A percentile compares a stretch with the other conserved stretches of the same genome.
Evolutionary conservation across 805 yeast genomes (phyloP).

Genomic region (Blastobotrys attinorum): DNA sequence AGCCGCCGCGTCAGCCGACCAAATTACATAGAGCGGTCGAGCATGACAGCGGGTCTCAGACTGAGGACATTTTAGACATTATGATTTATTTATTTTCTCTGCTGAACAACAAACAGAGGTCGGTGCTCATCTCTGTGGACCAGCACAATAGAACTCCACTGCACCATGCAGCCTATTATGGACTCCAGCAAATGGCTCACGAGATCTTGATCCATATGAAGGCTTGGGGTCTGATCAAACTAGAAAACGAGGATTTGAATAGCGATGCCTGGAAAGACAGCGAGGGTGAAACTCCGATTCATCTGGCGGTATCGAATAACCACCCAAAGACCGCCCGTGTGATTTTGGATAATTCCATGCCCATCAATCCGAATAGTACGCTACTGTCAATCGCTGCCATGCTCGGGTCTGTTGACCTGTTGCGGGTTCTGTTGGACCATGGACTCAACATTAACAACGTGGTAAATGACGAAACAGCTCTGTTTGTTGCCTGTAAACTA

Average conservation of each 20-base stretch:
- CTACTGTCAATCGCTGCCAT: constrained; percentile 48
- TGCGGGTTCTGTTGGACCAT: constrained; percentile 42
- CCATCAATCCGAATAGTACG: background rate
- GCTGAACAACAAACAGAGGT: constrained; percentile 46
- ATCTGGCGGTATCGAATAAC: constrained; percentile 70
- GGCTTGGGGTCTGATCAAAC: constrained; percentile 40
- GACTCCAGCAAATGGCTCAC: constrained; percentile 55
- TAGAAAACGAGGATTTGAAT: constrained; percentile 14
- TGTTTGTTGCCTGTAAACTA: constrained; percentile 71
- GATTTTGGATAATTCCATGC: constrained; percentile 34
- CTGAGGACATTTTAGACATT: constrained; percentile 50
- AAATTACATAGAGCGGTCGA: constrained; percentile 59
- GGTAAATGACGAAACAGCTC: constrained; percentile 57
- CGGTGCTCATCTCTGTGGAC: constrained; percentile 58
- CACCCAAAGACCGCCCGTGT: constrained; percentile 70
- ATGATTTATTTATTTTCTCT: constrained; percentile 50
- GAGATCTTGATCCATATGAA: constrained; percentile 48
- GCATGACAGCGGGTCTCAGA: constrained; percentile 29
- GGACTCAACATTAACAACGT: constrained; percentile 58
- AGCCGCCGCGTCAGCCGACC: constrained; percentile 43
- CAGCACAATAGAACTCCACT: constrained; percentile 75
- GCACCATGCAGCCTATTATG: constrained; percentile 85
- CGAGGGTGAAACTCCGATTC: constrained; percentile 74
- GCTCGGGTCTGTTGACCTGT: constrained; percentile 50
- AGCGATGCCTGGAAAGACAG: constrained; percentile 41